These are phyloP conservation scores for Gnomoniopsis smithogilvyi DNA, from an alignment of 2,329 filamentous ascomycete genomes.

Conservation along the genomic window DNA sequence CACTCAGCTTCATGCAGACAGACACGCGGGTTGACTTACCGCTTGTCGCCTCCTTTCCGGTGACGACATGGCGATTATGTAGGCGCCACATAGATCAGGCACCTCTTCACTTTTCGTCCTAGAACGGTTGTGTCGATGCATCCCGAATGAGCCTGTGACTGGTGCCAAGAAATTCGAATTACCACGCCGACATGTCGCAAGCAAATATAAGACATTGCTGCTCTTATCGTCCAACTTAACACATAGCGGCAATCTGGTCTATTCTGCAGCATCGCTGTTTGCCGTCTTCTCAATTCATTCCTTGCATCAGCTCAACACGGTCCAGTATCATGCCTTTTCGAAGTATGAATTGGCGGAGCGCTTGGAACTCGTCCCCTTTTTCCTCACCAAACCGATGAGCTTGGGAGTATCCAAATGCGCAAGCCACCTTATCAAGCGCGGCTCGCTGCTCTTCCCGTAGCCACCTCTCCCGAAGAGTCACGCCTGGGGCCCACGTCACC, in stretches of 20 bases:
- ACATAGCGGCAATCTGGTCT: background rate
- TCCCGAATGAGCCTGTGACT: no score
- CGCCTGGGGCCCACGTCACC: constrained; percentile 84
- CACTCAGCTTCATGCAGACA: no score
- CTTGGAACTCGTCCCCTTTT: constrained; percentile 86
- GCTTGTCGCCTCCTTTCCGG: no score
- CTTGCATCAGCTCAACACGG: constrained; percentile 84
- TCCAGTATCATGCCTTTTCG: constrained; percentile 88
- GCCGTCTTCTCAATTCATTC: constrained; percentile 56
- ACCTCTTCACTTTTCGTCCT: no score
- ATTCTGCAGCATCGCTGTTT: no score
- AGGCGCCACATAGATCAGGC: no score
- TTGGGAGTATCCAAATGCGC: constrained; percentile 90
- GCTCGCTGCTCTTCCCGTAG: constrained; percentile 85
- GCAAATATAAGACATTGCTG: no score
- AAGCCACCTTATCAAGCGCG: constrained; percentile 80
- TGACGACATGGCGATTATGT: no score
- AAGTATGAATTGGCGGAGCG: constrained; percentile 76
- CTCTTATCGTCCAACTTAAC: background rate
- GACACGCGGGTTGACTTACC: no score
- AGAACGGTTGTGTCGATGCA: no score
- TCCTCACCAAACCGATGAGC: constrained; percentile 79
- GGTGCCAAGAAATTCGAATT: no score
- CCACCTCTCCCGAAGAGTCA: constrained; percentile 78
- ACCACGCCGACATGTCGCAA: no score